phyloP scores from a whole-genome alignment of 495 filamentous ascomycete species.

The Aspergillus indologenus region DNA sequence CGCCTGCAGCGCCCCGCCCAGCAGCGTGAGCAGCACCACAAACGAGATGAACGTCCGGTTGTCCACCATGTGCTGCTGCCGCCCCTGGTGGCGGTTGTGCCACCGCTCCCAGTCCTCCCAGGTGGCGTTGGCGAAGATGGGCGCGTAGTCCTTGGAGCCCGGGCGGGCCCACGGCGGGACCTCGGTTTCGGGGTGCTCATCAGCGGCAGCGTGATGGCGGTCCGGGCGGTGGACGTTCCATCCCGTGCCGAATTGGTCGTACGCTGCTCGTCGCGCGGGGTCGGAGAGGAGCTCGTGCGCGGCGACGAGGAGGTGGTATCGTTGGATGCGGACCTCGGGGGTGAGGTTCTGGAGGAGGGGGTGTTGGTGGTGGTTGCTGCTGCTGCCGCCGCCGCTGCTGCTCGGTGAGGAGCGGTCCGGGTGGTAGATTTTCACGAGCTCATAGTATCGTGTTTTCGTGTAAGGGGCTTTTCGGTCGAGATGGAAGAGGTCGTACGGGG shows the following conservation, averaged over 20 bases:
- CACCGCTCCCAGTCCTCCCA: conserved; percentile 99
- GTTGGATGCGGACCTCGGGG: conserved; percentile 63
- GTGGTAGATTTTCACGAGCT: conserved; percentile 93
- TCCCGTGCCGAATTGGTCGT: conserved; percentile 77
- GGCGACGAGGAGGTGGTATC: conserved; percentile 80
- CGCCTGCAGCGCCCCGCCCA: conserved; percentile 67
- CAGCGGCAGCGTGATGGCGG: background rate
- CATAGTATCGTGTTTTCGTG: conserved; percentile 77
- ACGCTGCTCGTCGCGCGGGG: conserved; percentile 69
- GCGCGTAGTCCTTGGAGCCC: conserved; percentile 32
- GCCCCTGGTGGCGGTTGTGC: conserved; percentile 58
- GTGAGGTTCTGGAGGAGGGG: conserved; percentile 48
- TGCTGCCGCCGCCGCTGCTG: too few species aligned
- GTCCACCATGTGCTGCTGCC: conserved; percentile 62
- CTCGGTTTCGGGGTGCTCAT: background rate
- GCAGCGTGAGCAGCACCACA: conserved; percentile 59
- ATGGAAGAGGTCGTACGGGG: conserved; percentile 87
- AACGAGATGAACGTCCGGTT: conserved; percentile 72
- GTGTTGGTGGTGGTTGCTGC: conserved; percentile 41
- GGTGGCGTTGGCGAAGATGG: conserved; percentile 77
- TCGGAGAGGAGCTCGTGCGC: conserved; percentile 91
- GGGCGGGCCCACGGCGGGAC: conserved; percentile 15
- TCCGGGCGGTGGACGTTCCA: conserved; percentile 56
- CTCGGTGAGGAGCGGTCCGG: conserved; percentile 78
- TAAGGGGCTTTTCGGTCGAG: conserved; percentile 63